Evolutionary conservation across 495 filamentous ascomycete genomes (phyloP).

Genomic region (Thermochaetoides thermophila): DNA sequence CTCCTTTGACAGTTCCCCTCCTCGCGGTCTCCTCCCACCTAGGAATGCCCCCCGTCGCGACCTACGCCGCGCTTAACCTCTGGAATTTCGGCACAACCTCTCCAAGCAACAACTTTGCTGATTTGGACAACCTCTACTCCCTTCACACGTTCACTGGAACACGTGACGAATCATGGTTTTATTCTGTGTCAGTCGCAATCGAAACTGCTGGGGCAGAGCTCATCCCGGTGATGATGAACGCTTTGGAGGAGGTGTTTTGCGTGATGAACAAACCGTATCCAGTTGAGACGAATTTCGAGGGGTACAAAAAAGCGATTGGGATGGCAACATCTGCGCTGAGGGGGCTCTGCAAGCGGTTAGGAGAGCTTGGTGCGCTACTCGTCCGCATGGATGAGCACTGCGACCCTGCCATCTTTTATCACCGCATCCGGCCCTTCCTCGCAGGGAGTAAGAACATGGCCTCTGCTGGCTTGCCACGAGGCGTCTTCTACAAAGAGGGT

Average conservation of each 20-base stretch:
- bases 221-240: constrained; percentile 66
- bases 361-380: constrained; percentile 51
- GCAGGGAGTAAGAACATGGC: constrained; percentile 95
- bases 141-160: constrained; percentile 84
- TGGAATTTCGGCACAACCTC: constrained; percentile 64
- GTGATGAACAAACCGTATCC: constrained; percentile 56
- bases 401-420: constrained; percentile 82
- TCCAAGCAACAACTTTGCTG: constrained; percentile 37
- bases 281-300: constrained; percentile 50
- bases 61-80: constrained; percentile 72
- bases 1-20: constrained; percentile 65
- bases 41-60: constrained; percentile 75
- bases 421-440: constrained; percentile 82
- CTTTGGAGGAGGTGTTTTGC: constrained; percentile 60
- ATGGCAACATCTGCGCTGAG: constrained; percentile 50
- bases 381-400: constrained; percentile 82
- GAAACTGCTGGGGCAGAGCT: constrained; percentile 72
- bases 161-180: constrained; percentile 94
- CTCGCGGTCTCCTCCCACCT: constrained; percentile 60
- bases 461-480: constrained; percentile 72
- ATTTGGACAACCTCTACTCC: constrained; percentile 58
- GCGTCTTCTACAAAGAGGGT: constrained; percentile 75
- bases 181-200: constrained; percentile 82
- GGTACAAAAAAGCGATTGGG: too few species aligned
- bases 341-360: constrained; percentile 52